Evolutionary conservation across 2,329 filamentous ascomycete genomes (phyloP), one percentile per base, ranked within the genome.

Genomic region (Ophiognomonia clavigignenti-juglandacearum): DNA sequence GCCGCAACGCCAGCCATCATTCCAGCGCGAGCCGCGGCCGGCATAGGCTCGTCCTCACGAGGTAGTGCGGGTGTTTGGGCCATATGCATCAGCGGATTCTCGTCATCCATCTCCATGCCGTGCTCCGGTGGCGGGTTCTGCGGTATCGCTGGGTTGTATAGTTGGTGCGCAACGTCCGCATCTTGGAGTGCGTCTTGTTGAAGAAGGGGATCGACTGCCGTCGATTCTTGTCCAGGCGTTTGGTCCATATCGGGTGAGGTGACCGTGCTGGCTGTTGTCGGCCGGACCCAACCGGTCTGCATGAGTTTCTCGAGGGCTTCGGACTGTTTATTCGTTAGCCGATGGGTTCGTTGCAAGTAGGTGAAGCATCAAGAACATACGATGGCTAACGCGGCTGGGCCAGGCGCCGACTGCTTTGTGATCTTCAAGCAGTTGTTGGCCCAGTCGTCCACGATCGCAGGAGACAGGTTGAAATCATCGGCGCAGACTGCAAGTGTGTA

Each of bases 221-320:
- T 31, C 13, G 47, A 29, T 19, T 43, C 35, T 22, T 43, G 39
- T 16, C 39, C 39, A 34, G 49, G 49, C 20, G 49, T 50, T 23
- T 41, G 35, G 27, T 36, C 29, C 24, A 48, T 35, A 20, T 32
- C 39, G 31, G 47, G 46, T 16, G 50, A 49, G 27, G 47, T 51
- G 3, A 41, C 48, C 4, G 39, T 51, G 35, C 54, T 55, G 61
- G 43, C 56, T 59, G 6, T 75, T 57, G 14, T 45, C 3, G 47
- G 50, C 42, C 50, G 34, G 14, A 47, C 32, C 50, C 50, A 53
- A 11, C 73, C 74, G 14, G 70, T 66, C 16, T 65, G 60, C 27
- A 80, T 72, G 23, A 80, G 60, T 38, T 71, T 73, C 34, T 79
- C 75, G 14, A 80, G 61, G 41, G 79, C 77, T 10, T 67, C 58